A percentile compares a stretch with the other conserved stretches of the same genome.
Evolutionary conservation across 345 rosid genomes (phyloP).

Genomic region (Eutrema heterophyllum): DNA sequence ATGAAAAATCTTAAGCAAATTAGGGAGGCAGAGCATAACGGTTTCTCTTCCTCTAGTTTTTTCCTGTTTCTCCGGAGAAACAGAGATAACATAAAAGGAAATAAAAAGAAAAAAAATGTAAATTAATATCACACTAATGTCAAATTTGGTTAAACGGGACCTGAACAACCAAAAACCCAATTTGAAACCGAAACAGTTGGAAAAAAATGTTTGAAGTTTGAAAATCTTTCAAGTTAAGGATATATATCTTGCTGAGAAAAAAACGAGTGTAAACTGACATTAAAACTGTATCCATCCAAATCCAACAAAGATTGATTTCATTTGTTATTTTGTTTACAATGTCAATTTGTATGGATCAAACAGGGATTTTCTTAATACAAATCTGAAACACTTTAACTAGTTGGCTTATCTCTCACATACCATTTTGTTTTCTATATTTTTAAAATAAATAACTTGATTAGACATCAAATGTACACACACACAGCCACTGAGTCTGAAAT

Average conservation of each 20-base stretch:
- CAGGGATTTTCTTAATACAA: too few relatives aligned
- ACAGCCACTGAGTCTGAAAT: too few relatives aligned
- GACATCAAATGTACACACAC: too few relatives aligned
- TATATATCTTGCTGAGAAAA: neutral
- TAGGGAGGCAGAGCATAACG: conserved; percentile 28
- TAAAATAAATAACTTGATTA: too few relatives aligned
- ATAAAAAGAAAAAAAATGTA: neutral
- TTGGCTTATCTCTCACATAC: neutral
- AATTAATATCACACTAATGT: neutral
- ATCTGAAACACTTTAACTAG: neutral
- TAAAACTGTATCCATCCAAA: neutral
- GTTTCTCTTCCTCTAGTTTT: conserved; percentile 34
- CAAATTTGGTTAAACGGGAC: neutral
- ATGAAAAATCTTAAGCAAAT: conserved; percentile 11
- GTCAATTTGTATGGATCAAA: neutral
- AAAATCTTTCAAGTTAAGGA: neutral
- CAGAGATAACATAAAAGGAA: neutral
- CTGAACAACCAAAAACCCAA: neutral
- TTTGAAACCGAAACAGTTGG: neutral
- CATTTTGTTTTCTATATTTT: neutral
- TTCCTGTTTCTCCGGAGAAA: conserved; percentile 17
- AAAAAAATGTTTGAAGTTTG: neutral
- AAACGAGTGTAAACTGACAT: too few relatives aligned
- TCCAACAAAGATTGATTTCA: neutral
- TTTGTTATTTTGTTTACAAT: neutral